phyloP scores from a whole-genome alignment of 2,329 filamentous ascomycete genomes.

The Lecanosticta acicola region DNA sequence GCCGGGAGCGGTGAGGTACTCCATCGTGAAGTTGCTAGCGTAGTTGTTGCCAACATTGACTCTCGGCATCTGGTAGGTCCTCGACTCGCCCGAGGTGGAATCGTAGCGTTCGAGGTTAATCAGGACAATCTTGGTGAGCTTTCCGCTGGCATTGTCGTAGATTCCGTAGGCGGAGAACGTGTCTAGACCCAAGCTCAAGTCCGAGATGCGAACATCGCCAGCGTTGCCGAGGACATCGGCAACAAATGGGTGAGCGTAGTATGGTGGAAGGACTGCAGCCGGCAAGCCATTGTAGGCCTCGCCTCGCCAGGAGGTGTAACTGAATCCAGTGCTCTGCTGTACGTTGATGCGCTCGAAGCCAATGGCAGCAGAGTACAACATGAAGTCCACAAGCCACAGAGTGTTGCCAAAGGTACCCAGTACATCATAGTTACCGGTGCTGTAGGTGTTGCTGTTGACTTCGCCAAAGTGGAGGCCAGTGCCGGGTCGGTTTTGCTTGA shows the following conservation, averaged over 20 bases:
- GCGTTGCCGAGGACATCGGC: constrained; percentile 11
- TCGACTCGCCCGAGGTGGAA: constrained; percentile 1
- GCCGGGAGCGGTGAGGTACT: constrained; percentile 10
- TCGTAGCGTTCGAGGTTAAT: constrained; percentile 10
- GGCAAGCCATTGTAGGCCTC: constrained; percentile 3
- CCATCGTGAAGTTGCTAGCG: constrained; percentile 6
- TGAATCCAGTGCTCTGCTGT: constrained; percentile 13
- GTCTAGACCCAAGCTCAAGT: constrained; percentile 5
- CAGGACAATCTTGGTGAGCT: constrained; percentile 8
- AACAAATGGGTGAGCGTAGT: constrained; percentile 14
- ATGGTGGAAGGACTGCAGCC: constrained; percentile 11
- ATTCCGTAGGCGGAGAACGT: constrained; percentile 10
- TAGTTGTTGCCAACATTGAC: constrained; percentile 1
- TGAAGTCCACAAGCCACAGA: constrained; percentile 11
- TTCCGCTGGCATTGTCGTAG: constrained; percentile 7
- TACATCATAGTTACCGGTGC: constrained; percentile 6
- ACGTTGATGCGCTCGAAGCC: constrained; percentile 12
- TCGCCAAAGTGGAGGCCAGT: constrained; percentile 10
- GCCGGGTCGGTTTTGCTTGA: constrained; percentile 8
- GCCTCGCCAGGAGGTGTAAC: constrained; percentile 10
- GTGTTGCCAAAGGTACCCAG: constrained; percentile 10
- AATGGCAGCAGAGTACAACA: constrained; percentile 9
- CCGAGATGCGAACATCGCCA: constrained; percentile 7
- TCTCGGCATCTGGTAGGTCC: constrained; percentile 1
- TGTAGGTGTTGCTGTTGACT: constrained; percentile 12